Conservation (phyloP, 163 green algal genomes). For the Scenedesmus sp. region DNA sequence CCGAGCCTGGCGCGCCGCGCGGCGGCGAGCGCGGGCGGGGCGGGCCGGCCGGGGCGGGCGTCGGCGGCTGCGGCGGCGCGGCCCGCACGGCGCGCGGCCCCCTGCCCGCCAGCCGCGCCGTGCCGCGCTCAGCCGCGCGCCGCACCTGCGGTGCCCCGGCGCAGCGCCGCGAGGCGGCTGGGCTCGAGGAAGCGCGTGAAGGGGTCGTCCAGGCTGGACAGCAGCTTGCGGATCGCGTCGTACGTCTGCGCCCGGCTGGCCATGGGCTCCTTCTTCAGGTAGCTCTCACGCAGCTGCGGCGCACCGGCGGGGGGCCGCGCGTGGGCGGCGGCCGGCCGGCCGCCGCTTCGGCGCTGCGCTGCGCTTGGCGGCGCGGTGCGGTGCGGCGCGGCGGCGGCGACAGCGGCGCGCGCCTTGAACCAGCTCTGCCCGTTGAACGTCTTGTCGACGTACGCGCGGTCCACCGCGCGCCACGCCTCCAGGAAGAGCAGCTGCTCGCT, state of each 20-base stretch:
- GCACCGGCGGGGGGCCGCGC: background rate
- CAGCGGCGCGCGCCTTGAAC: constrained; percentile 81
- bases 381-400: too few species aligned
- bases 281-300: constrained; percentile 58
- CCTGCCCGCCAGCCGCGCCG: background rate
- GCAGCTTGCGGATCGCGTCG: constrained; percentile 83
- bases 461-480: constrained; percentile 93
- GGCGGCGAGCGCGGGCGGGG: background rate
- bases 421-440: constrained; percentile 96
- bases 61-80: too few species aligned
- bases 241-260: constrained; percentile 79
- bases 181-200: constrained; percentile 96
- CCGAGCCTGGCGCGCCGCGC: constrained; percentile 22
- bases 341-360: background rate
- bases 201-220: constrained; percentile 88
- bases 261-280: constrained; percentile 82
- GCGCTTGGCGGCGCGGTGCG: background rate
- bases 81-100: too few species aligned
- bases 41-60: background rate
- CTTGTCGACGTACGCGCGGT: constrained; percentile 97
- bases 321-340: too few species aligned
- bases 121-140: background rate
- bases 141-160: constrained; percentile 54
- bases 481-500: constrained; percentile 95
- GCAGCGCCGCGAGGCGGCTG: constrained; percentile 67